Evolutionary conservation across 306 rosid genomes (phyloP).

Genomic region (Vigna angularis): DNA sequence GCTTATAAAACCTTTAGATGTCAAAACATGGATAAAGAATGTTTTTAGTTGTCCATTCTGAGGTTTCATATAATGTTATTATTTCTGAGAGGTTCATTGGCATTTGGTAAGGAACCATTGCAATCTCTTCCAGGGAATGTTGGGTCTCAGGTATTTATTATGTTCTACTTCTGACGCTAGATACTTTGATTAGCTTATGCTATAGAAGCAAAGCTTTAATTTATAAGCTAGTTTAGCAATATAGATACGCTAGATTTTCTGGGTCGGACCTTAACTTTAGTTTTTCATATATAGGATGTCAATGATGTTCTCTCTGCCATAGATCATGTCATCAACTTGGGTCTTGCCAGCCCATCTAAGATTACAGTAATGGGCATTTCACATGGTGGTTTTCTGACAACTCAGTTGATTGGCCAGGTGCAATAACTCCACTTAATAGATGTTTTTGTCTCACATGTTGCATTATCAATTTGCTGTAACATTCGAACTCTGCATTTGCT

Average conservation of each 20-base stretch:
- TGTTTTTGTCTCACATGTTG: slow-evolving; percentile 4
- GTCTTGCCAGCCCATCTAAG: slow-evolving; percentile 68
- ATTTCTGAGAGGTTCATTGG: slow-evolving; percentile 73
- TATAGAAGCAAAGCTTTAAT: background rate
- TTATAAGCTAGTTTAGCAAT: slow-evolving; percentile 1
- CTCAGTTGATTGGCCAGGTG: slow-evolving; percentile 94
- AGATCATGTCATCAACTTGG: slow-evolving; percentile 66
- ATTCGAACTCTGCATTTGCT: slow-evolving; percentile 32
- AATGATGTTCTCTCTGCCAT: slow-evolving; percentile 72
- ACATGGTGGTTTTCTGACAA: slow-evolving; percentile 84
- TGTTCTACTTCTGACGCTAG: slow-evolving; percentile 28
- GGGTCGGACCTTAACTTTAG: slow-evolving; percentile 45
- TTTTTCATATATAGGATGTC: slow-evolving; percentile 64
- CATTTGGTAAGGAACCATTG: slow-evolving; percentile 84
- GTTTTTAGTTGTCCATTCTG: slow-evolving; percentile 5
- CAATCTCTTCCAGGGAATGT: slow-evolving; percentile 80
- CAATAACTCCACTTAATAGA: slow-evolving; percentile 18
- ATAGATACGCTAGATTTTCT: background rate
- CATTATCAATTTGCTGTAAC: background rate
- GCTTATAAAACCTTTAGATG: slow-evolving; percentile 8
- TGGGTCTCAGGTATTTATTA: slow-evolving; percentile 71
- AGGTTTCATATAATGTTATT: slow-evolving; percentile 37
- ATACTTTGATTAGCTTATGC: background rate
- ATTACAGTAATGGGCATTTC: slow-evolving; percentile 75
- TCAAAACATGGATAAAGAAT: slow-evolving; percentile 17